Evolutionary conservation across 495 filamentous ascomycete genomes (phyloP).

Genomic region (Hyaloscypha variabilis): DNA sequence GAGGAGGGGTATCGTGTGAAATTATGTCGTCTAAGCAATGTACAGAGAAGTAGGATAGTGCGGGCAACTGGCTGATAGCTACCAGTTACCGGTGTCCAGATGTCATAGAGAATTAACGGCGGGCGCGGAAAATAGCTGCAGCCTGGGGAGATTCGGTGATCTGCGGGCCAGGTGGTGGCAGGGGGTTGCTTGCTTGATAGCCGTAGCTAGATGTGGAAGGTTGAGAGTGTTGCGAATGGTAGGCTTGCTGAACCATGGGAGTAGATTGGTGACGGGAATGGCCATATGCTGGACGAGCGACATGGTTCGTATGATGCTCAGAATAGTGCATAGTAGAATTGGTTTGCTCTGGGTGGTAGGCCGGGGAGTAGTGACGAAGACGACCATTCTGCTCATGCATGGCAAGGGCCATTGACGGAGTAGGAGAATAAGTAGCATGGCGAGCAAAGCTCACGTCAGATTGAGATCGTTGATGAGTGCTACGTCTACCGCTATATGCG

Average conservation of each 20-base stretch:
- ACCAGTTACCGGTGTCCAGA: background rate
- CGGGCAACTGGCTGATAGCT: background rate
- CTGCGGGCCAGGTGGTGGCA: background rate
- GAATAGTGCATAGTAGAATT: background rate
- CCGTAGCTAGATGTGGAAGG: background rate
- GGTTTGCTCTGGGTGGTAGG: background rate
- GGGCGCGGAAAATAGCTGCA: background rate
- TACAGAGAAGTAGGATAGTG: background rate
- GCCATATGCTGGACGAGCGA: background rate
- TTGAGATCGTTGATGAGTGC: constrained; percentile 27
- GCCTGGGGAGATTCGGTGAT: background rate
- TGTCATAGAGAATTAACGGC: background rate
- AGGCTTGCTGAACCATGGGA: constrained; percentile 10
- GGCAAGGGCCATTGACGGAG: constrained; percentile 1
- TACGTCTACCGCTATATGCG: constrained; percentile 7
- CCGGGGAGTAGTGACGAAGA: background rate
- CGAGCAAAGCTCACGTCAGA: constrained; percentile 27
- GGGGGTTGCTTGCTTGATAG: constrained; percentile 1
- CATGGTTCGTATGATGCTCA: background rate
- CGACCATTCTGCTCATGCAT: background rate
- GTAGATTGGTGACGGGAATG: constrained; percentile 15
- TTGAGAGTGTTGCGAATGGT: background rate
- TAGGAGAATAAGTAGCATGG: constrained; percentile 2
- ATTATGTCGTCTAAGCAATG: background rate
- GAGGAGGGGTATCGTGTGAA: background rate